Evolutionary conservation across 129 eudicot species (phyloP), one percentile per base, ranked within the genome.

Genomic region (Silybum marianum): DNA sequence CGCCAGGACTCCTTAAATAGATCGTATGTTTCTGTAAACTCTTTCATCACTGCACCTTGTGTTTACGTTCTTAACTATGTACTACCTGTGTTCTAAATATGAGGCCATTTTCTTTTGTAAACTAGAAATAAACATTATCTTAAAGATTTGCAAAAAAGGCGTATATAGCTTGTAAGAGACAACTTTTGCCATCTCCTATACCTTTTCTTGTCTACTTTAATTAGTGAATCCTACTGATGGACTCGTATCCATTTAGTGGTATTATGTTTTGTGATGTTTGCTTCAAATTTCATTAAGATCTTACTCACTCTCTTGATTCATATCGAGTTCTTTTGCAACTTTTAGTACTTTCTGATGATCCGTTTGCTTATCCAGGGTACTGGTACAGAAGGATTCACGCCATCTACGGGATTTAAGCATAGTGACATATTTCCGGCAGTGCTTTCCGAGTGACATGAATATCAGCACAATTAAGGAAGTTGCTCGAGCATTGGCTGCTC

Each of bases 381-480:
- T 87, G 76, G 90, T 89, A 70, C 93, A 79, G 63, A 92, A 95
- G 89, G 95, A 93, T 87, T 89, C 95, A 80, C 92, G 84, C 21
- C 93, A 88, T 81, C 68, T 85, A 36, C 87, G 98, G 67, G 99
- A 95, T 85, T 69, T 84, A 73, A 95, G 92, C 51, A 71, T 93
- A 18, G 90, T 89, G 87, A 89, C 95, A 46, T 95, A 95, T 82
- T 95, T 95, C 82, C 88, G 87, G 85, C 97, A 93, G 78, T 93
- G 98, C 83, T 88, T 95, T 72, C 84, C 92, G 0, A 80, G 86
- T 85, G 89, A 93, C 76, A 76, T 82, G 87, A 72, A 39, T 77
- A 74, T 95, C 67, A 79, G 85, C 74, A 89, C 99, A 54, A 84
- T 87, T 74, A 91, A 91, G 86, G 93, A 87, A 78, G 91, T 95